Base-by-base conservation (phyloP, 2,329 filamentous ascomycete genomes). In the Alternaria arborescens region DNA sequence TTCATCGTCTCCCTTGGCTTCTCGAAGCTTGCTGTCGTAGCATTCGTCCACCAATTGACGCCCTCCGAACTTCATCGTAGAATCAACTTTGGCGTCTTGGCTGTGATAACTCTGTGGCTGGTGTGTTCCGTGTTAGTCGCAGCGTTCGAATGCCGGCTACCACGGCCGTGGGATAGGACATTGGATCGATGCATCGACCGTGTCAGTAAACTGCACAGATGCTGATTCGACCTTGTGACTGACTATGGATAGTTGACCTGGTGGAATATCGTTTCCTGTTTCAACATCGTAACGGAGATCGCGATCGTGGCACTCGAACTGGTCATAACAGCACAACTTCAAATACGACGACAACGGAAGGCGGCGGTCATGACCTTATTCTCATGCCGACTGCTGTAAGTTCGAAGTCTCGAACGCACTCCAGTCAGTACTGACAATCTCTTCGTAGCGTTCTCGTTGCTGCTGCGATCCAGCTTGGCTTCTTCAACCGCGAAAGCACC, bases 11-110 rank as follows among this genome's bases (percentile, higher is more conserved):
- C 68, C 30, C 60, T 75, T 18, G 68, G 69, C 11, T 66, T 74
- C 41, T 72, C 73, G 11, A 76, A 75, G 46, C 60, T 76, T 11
- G 67, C 68, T 26, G 60, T 75, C 30, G 61, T 70, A 16, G 65
- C 69, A 8, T 73, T 76, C 38, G 64, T 73, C 5, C 56, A 68
- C 18, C 62, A 58, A 26, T 56, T 76, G 22, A 67, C 69, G 1
- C 69, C 71, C 4, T 69, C 63, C 3, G 48, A 52, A 12, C 20
- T 62, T 4, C 58, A 71, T 46, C 61, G 51, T 12, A 60, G 43
- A 43, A 60, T 71, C 32, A 70, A 69, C 43, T 61, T 62, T 10
- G 61, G 42, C 4, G 28, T 70, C 3, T 56, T 65, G 10, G 53
- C 8, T 16, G 36, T 68, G 42, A 24, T 60, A 8, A 42, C 34